Conservation (phyloP, 805 yeast genomes). For the Wickerhamiella siamensis region DNA sequence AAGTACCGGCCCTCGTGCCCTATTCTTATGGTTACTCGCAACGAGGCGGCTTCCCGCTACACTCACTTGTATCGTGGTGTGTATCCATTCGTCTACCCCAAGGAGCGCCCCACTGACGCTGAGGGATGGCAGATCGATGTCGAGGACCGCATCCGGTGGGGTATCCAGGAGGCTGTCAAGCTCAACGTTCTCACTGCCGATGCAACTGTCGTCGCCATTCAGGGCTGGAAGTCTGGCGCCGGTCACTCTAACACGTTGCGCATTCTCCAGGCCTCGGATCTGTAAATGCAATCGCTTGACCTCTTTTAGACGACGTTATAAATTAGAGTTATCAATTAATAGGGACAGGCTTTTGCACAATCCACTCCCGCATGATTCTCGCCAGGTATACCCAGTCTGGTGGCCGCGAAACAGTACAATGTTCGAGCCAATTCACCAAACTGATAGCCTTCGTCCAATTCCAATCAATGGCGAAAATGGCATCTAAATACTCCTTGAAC, state of each 20-base stretch:
- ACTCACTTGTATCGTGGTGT: conserved; percentile 97
- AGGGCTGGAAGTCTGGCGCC: conserved; percentile 97
- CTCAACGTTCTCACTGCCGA: conserved; percentile 78
- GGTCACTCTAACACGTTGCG: conserved; percentile 99
- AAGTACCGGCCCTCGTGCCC: conserved; percentile 98
- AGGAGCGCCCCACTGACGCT: conserved; percentile 34
- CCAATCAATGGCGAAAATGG: conserved; percentile 21
- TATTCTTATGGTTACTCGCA: conserved; percentile 95
- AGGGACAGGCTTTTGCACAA: not conserved
- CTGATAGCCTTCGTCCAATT: conserved; percentile 17
- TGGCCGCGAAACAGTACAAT: not conserved
- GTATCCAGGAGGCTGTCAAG: conserved; percentile 75
- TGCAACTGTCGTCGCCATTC: conserved; percentile 84
- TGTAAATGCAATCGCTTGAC: not conserved
- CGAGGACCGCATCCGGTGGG: conserved; percentile 86
- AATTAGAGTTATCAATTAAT: not conserved
- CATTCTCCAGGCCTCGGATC: conserved; percentile 29
- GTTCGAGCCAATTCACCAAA: conserved; percentile 15
- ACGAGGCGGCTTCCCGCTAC: conserved; percentile 83
- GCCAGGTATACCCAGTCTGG: conserved; percentile 5
- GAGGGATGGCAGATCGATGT: conserved; percentile 94
- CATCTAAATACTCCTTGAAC: conserved; percentile 26
- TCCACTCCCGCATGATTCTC: not conserved
- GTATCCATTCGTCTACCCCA: conserved; percentile 80
- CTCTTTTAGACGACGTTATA: not conserved